Percentiles rank a stretch among this genome's conserved stretches.
These are phyloP conservation scores for Parathielavia hyrcaniae DNA, from an alignment of 495 filamentous ascomycete species.

Conservation along the genomic window DNA sequence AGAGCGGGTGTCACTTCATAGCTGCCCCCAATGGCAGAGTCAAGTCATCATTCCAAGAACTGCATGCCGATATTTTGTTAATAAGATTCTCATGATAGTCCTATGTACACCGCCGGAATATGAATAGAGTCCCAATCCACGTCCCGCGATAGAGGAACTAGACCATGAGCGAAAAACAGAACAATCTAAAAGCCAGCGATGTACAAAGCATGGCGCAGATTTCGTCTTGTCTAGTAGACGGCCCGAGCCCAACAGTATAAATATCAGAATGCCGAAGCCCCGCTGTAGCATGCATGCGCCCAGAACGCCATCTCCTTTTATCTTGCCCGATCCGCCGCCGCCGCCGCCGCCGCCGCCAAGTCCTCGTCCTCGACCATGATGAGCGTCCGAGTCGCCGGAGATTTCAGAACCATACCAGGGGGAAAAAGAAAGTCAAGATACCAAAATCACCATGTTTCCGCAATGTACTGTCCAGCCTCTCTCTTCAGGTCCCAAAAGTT, in stretches of 20 bases:
- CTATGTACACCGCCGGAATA: too few species aligned
- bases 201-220: background rate
- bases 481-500: slow-evolving; percentile 78
- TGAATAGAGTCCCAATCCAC: too few species aligned
- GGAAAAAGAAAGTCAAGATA: too few species aligned
- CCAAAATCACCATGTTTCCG: slow-evolving; percentile 56
- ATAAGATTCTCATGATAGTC: too few species aligned
- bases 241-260: slow-evolving; percentile 14
- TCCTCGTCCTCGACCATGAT: background rate
- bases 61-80: too few species aligned
- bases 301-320: slow-evolving; percentile 1
- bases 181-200: background rate
- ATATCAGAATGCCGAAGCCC: background rate
- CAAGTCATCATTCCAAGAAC: too few species aligned
- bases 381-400: background rate
- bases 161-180: background rate
- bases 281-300: slow-evolving; percentile 2
- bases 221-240: slow-evolving; percentile 6
- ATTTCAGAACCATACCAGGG: background rate
- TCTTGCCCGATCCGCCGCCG: background rate
- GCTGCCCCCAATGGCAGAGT: too few species aligned
- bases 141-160: too few species aligned
- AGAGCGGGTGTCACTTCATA: too few species aligned
- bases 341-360: background rate
- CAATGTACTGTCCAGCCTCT: slow-evolving; percentile 79